phyloP scores from a whole-genome alignment of 306 rosid species.

The Cicer judaicum region DNA sequence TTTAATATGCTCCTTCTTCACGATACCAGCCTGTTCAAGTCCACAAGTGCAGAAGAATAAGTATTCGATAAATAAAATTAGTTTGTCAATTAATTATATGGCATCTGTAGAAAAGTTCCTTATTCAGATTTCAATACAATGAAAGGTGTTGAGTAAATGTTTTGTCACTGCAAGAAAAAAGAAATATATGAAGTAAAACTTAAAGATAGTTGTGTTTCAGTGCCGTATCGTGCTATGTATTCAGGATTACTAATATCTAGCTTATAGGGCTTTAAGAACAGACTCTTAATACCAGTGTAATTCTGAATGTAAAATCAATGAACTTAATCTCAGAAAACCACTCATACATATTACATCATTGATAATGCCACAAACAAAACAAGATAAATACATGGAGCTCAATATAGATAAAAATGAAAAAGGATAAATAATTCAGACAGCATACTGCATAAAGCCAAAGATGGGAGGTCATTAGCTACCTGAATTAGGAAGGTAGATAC shows the following conservation, averaged over 20 bases:
- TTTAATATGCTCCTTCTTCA: conserved; percentile 82
- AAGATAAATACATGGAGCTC: neutral
- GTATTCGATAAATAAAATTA: neutral
- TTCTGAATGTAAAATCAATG: neutral
- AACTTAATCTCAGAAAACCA: neutral
- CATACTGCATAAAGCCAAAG: conserved; percentile 6
- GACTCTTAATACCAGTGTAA: too few species aligned
- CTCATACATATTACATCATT: neutral
- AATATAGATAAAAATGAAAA: neutral
- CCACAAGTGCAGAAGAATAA: neutral
- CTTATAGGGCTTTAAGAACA: neutral
- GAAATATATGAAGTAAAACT: neutral
- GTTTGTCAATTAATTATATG: neutral
- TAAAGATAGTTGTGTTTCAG: too few species aligned
- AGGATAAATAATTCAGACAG: neutral
- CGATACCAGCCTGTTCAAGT: conserved; percentile 71
- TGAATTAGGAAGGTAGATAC: conserved; percentile 69
- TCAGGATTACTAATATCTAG: neutral
- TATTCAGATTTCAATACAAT: neutral
- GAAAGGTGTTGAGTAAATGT: neutral
- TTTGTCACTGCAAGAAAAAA: neutral
- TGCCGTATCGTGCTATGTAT: too few species aligned
- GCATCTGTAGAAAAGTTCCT: neutral
- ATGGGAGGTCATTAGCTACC: conserved; percentile 49
- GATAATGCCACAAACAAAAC: neutral